A percentile compares a stretch with the other conserved stretches of the same genome.
phyloP scores from a whole-genome alignment of 1,139 yeast genomes.

The Candida glucosophila region DNA sequence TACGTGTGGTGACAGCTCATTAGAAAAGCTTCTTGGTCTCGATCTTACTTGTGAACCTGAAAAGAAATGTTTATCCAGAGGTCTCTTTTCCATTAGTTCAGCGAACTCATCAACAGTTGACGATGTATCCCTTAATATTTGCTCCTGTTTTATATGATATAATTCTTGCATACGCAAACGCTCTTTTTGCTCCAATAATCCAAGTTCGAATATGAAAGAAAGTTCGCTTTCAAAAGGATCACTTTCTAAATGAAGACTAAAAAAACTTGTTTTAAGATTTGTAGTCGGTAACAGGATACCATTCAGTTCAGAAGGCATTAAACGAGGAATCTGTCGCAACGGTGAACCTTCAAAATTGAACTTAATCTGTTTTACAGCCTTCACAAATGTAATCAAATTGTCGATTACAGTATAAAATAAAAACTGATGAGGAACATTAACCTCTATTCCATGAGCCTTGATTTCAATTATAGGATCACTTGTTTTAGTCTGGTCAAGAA shows the following conservation, averaged over 20 bases:
- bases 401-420: conserved; percentile 61
- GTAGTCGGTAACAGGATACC: conserved; percentile 25
- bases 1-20: conserved; percentile 16
- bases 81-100: conserved; percentile 4
- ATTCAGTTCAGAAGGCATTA: conserved; percentile 24
- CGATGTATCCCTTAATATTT: conserved; percentile 8
- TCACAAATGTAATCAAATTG: conserved; percentile 51
- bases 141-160: conserved; percentile 21
- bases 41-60: not conserved
- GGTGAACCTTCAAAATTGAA: conserved; percentile 38
- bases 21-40: conserved; percentile 13
- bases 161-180: conserved; percentile 20
- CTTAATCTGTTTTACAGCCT: conserved; percentile 48
- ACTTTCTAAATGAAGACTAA: conserved; percentile 31
- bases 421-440: conserved; percentile 52
- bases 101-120: conserved; percentile 12
- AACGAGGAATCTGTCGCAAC: conserved; percentile 23
- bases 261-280: conserved; percentile 19
- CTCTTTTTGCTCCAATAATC: conserved; percentile 27
- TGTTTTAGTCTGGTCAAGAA: conserved; percentile 13
- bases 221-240: conserved; percentile 39
- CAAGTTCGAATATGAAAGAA: conserved; percentile 29
- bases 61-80: conserved; percentile 25
- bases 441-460: conserved; percentile 19
- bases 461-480: conserved; percentile 14